These are phyloP conservation scores for Neopestalotiopsis clavispora DNA, from an alignment of 2,329 filamentous ascomycete species.

Conservation along the genomic window DNA sequence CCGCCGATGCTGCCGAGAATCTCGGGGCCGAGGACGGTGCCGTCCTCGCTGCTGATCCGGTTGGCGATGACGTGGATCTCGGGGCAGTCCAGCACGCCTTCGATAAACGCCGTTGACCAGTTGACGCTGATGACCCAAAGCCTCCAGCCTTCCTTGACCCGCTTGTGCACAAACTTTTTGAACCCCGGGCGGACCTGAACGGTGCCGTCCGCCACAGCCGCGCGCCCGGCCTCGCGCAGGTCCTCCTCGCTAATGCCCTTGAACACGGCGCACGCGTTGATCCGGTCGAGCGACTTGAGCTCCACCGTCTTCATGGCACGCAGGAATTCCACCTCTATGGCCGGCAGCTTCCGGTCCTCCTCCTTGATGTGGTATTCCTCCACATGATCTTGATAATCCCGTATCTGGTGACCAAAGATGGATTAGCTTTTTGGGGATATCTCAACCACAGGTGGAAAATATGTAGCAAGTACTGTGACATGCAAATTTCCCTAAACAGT, in stretches of 20 bases:
- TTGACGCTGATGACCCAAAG: slow-evolving; percentile 56
- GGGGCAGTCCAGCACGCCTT: slow-evolving; percentile 43
- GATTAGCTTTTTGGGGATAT: neutral
- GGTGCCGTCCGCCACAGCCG: slow-evolving; percentile 37
- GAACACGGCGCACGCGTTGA: slow-evolving; percentile 52
- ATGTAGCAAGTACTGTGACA: neutral
- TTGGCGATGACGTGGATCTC: slow-evolving; percentile 49
- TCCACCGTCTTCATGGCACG: slow-evolving; percentile 50
- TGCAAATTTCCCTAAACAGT: no score
- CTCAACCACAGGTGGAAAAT: neutral
- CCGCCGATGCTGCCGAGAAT: slow-evolving; percentile 25
- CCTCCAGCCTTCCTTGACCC: slow-evolving; percentile 36
- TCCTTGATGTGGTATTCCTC: slow-evolving; percentile 38
- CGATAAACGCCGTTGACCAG: slow-evolving; percentile 54
- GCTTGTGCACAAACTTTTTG: slow-evolving; percentile 31
- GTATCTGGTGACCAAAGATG: slow-evolving; percentile 22
- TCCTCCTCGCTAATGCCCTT: slow-evolving; percentile 37
- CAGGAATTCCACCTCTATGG: slow-evolving; percentile 49
- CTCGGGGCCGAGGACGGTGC: slow-evolving; percentile 46
- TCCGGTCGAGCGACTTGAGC: slow-evolving; percentile 47
- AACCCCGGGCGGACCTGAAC: slow-evolving; percentile 48
- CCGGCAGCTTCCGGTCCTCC: slow-evolving; percentile 37
- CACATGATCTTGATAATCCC: slow-evolving; percentile 45
- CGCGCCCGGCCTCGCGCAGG: slow-evolving; percentile 43
- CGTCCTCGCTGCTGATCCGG: slow-evolving; percentile 39